Evolutionary conservation across 176 grass and related monocot species (phyloP).

Genomic region (Carex scoparia): DNA sequence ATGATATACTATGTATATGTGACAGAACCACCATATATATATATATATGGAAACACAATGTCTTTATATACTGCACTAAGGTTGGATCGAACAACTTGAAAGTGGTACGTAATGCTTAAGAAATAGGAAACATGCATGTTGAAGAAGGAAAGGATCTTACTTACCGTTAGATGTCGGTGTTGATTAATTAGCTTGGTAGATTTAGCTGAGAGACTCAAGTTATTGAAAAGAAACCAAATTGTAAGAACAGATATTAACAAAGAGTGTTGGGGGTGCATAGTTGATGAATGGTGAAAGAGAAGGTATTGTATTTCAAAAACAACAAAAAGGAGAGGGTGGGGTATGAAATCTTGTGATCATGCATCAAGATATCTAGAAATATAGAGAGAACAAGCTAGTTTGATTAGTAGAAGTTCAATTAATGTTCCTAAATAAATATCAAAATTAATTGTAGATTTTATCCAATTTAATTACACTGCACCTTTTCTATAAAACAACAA

Average conservation of each 20-base stretch:
- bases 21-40: not conserved
- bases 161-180: not conserved
- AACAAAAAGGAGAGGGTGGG: not conserved
- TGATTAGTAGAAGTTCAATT: too few species aligned
- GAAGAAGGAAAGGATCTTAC: not conserved
- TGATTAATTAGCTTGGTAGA: not conserved
- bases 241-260: not conserved
- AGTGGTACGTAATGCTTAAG: not conserved
- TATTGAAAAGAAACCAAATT: not conserved
- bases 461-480: not conserved
- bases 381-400: too few species aligned
- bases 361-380: too few species aligned
- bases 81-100: not conserved
- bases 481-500: not conserved
- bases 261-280: not conserved
- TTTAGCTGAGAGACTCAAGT: not conserved
- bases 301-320: not conserved
- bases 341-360: not conserved
- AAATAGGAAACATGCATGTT: not conserved
- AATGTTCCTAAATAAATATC: not conserved
- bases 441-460: not conserved
- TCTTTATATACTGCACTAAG: not conserved
- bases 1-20: not conserved
- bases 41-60: not conserved
- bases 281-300: not conserved